Evolutionary conservation across 164 flowering plant species (phyloP), one percentile per base, ranked within the genome.

Genomic region (Cinnamomum chago): DNA sequence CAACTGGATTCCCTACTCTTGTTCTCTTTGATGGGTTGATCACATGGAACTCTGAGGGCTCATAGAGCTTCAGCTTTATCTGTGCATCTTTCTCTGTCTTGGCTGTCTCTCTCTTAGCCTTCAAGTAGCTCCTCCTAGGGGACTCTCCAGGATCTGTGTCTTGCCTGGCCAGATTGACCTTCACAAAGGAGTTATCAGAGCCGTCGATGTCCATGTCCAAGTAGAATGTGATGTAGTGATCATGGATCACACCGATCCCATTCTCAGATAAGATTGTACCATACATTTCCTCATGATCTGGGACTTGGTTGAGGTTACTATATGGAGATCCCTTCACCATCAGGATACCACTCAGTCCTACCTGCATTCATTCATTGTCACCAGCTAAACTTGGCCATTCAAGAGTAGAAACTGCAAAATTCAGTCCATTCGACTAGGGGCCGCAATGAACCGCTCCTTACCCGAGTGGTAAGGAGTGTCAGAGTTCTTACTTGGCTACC

Each of bases 21-120:
- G 97, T 84, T 75, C 62, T 81, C 81, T 83, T 89, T 4, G 78
- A 70, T 0, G 97, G 94, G 72, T 93, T 95, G 58, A 93, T 72
- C 3, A 95, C 87, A 51, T 95, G 98, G 72, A 90, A 93, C 74
- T 95, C 99, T 0, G 89, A 81, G 5, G 97, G 99, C 12, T 92
- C 90, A 35, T 92, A 89, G 50, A 95, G 87, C 51, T 87, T 90
- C 72, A 95, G 86, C 90, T 92, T 86, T 18, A 92, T 79, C 72
- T 89, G 93, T 2, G 93, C 99, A 62, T 95, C 98, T 71, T 91
- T 91, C 78, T 93, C 97, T 0, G 96, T 89, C 80, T 89, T 87
- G 0, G 90, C 95, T 13, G 89, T 89, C 13, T 83, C 75, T 70
- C 86, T 85, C 3, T 72, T 79, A 1, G 92, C 92, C 70, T 85